Base-by-base conservation (phyloP, 805 yeast species). In the Yamadazyma olivae region DNA sequence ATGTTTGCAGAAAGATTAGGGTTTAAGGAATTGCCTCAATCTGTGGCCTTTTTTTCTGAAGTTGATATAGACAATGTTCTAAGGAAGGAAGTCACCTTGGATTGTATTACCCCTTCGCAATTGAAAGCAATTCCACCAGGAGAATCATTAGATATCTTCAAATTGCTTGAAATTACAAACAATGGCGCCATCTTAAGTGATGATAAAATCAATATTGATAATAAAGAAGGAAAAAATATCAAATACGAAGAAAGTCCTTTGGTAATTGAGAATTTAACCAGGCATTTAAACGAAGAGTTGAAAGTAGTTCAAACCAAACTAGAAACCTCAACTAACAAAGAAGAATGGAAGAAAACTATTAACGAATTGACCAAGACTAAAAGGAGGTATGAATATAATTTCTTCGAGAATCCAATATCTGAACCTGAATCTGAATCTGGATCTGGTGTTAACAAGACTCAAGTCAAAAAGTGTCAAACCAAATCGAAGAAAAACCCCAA, bases 1-100 rank as follows among this genome's bases (percentile, higher is more conserved):
- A 83, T 93, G 78, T 93, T 93, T 50, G 85, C 95, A 47, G 95
- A 90, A 53, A 95, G 89, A 51, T 60, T 91, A 53, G 97, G 97
- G 0, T 83, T 93, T 42, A 71, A 76, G 24, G 95, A 90, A 45
- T 70, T 93, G 25, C 99, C 99, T 0, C 96, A 90, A 50, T 81
- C 90, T 9, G 87, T 95, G 62, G 98, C 99, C 0, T 93, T 93
- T 55, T 93, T 93, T 56, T 86, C 96, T 1, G 89, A 88, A 25
- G 89, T 93, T 26, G 99, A 93, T 54, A 75, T 95, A 36, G 99
- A 93, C 53, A 76, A 73, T 42, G 84, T 91, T 3, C 61, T 95
- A 47, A 70, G 99, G 47, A 93, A 93, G 52, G 99, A 95, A 49
- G 98, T 91, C n/a, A 79, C 80, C 45, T 66, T 89, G 70, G 88